These are phyloP conservation scores for Plicaturopsis crispa DNA, from an alignment of 768 basidiomycete genomes.

Conservation along the genomic window DNA sequence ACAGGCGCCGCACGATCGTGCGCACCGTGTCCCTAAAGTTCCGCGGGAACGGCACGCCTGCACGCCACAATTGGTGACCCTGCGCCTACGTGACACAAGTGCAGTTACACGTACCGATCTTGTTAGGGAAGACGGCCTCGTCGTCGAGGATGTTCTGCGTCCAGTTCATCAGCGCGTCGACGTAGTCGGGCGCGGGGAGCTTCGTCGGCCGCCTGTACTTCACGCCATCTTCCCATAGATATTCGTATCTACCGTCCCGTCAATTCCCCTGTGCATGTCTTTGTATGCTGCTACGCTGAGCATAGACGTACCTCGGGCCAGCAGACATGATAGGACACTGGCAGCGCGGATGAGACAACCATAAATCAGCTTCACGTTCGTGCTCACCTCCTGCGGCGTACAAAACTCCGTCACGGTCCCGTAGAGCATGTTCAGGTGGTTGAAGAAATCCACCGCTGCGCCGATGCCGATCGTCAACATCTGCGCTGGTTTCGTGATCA, in stretches of 20 bases:
- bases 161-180: constrained; percentile 99
- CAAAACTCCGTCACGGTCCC: constrained; percentile 98
- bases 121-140: constrained; percentile 87
- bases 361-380: constrained; percentile 1
- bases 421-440: constrained; percentile 98
- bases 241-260: constrained; percentile 63
- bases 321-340: constrained; percentile 97
- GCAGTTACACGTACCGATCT: constrained; percentile 84
- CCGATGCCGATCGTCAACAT: background rate
- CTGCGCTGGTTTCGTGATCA: constrained; percentile 1
- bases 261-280: no score
- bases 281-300: no score
- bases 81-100: constrained; percentile 85
- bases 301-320: constrained; percentile 77
- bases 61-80: constrained; percentile 53
- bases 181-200: constrained; percentile 91
- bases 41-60: constrained; percentile 86
- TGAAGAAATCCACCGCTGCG: constrained; percentile 97
- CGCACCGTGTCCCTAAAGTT: constrained; percentile 88
- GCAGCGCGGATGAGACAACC: constrained; percentile 5
- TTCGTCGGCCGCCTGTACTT: constrained; percentile 89
- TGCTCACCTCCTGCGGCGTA: constrained; percentile 78
- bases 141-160: constrained; percentile 90
- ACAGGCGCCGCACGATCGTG: constrained; percentile 85
- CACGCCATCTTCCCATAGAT: constrained; percentile 89